phyloP scores from a whole-genome alignment of 2,329 filamentous ascomycete species.

The Fusarium armeniacum region DNA sequence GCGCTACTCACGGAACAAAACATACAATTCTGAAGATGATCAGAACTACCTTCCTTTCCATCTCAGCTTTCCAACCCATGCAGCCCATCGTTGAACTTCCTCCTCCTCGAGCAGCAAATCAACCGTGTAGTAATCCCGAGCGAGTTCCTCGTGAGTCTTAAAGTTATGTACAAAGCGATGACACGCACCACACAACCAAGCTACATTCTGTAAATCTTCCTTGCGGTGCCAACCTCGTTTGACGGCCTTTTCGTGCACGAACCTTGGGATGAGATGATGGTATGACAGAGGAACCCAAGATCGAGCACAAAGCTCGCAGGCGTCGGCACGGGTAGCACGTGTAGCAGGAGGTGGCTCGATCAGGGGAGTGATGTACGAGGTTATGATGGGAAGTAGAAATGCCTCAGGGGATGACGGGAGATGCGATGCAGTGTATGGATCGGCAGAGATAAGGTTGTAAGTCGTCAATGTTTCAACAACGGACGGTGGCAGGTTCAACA shows the following conservation, averaged over 20 bases:
- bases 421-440: constrained; percentile 52
- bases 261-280: constrained; percentile 87
- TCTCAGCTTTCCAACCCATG: constrained; percentile 79
- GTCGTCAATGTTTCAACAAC: constrained; percentile 76
- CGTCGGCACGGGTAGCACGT: constrained; percentile 65
- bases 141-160: constrained; percentile 82
- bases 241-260: constrained; percentile 80
- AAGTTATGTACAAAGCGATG: constrained; percentile 86
- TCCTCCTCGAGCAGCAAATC: constrained; percentile 78
- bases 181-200: constrained; percentile 88
- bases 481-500: constrained; percentile 66
- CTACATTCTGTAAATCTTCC: constrained; percentile 82
- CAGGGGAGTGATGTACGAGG: constrained; percentile 70
- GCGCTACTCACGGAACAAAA: too few species aligned
- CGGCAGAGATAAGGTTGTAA: constrained; percentile 72
- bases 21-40: too few species aligned
- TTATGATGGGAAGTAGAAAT: constrained; percentile 75
- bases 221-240: constrained; percentile 84
- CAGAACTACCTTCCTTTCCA: constrained; percentile 71
- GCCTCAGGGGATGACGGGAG: constrained; percentile 59
- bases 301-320: constrained; percentile 83
- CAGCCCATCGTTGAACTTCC: constrained; percentile 78
- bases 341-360: constrained; percentile 75
- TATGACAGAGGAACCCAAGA: constrained; percentile 84
- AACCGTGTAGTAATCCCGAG: constrained; percentile 78